Base-by-base conservation (phyloP, 345 rosid species). In the Citrus mangshanensis region DNA sequence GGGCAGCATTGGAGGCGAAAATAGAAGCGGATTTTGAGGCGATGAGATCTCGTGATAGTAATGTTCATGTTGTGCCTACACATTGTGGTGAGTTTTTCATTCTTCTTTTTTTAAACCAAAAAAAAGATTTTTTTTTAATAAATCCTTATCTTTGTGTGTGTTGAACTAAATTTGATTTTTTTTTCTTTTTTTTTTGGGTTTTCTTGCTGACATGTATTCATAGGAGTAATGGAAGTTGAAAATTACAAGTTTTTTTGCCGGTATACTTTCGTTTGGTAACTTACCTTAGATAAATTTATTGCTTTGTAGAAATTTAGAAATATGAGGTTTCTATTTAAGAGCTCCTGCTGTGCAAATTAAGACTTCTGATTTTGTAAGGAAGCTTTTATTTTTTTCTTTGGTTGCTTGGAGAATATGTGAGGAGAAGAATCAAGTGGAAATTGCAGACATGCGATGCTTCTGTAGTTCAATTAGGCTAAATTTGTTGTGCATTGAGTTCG, bases 21-120 rank as follows among this genome's bases (percentile, higher is more conserved):
- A 88, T 90, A 42, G 98, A 97, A 78, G 89, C 93, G 72, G 98
- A 94, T 61, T 87, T 90, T 70, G 98, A 94, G 79, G 89, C 82
- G 65, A 77, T 97, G 83, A 91, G 91, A 88, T 97, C 98, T 87
- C 94, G 98, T 3, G 90, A 86, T 61, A 60, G 82, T 56, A 89
- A 87, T 84, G 89, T 84, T 72, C 98, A 93, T 84, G 95, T 86
- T 1, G 97, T 97, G 82, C 99, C 98, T 68, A 88, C 76, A 75
- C 99, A 97, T 79, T 97, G 99, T 72, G 98, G 98, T 97, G 82
- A 81, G 93, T 58, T 79, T 71, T 72, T 68, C 21, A 14, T 22
- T 58, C 24, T 27, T 25, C 42, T 40, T 16, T 32, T 66, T 3
- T 9, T 37, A n/a, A 40, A 65, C 18, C 8, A 37, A 37, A 9